phyloP scores from a whole-genome alignment of 2,329 filamentous ascomycete species.

The Stylonectria norvegica region DNA sequence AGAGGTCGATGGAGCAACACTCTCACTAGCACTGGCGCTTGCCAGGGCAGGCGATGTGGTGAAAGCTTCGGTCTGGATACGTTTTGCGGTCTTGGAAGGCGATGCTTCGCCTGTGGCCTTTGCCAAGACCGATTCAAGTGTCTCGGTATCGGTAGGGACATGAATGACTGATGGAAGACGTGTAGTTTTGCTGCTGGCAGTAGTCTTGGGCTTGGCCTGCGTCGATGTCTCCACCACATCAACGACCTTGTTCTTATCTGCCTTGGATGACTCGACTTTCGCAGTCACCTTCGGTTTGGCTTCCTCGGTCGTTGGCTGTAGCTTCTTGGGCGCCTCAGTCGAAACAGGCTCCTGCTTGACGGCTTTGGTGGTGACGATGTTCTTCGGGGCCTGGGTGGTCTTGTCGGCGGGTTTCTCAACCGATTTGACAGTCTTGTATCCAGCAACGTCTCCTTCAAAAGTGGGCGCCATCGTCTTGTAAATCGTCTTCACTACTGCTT shows the following conservation, averaged over 20 bases:
- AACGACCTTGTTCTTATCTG: constrained; percentile 9
- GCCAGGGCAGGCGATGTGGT: constrained; percentile 12
- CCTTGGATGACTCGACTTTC: constrained; percentile 7
- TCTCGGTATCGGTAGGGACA: constrained; percentile 23
- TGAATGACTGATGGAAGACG: constrained; percentile 28
- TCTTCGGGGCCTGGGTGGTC: not conserved
- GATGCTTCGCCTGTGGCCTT: constrained; percentile 27
- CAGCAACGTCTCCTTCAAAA: constrained; percentile 43
- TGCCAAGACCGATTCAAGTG: constrained; percentile 29
- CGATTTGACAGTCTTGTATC: constrained; percentile 36
- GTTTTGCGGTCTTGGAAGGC: constrained; percentile 5
- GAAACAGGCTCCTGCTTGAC: constrained; percentile 5
- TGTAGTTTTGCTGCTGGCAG: constrained; percentile 16
- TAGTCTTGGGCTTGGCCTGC: constrained; percentile 7
- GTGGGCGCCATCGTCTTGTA: constrained; percentile 41
- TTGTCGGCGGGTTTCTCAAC: constrained; percentile 6
- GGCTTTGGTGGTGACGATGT: not conserved
- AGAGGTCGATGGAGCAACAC: constrained; percentile 11
- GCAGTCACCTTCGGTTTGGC: constrained; percentile 12
- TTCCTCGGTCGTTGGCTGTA: constrained; percentile 8
- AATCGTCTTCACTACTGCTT: constrained; percentile 36
- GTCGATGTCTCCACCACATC: constrained; percentile 1
- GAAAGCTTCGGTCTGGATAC: constrained; percentile 12
- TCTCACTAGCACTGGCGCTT: constrained; percentile 19
- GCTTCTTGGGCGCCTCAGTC: constrained; percentile 11